Base-by-base conservation (phyloP, 345 rosid species). In the Durio zibethinus region DNA sequence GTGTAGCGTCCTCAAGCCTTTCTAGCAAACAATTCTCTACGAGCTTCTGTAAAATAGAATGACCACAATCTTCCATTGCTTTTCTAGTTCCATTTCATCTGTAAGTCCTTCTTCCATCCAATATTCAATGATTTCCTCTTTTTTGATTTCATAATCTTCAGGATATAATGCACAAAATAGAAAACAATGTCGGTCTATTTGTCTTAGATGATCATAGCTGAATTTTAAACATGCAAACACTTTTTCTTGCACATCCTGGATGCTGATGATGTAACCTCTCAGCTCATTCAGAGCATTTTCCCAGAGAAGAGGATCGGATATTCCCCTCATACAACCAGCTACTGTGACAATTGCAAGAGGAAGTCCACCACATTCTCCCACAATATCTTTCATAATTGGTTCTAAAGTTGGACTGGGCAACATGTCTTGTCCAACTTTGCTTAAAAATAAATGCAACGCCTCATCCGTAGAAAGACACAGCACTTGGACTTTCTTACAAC, bases 151-250 rank as follows among this genome's bases (percentile, higher is more conserved):
- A 2, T 1, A 29, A n/a, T 70, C 81, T 25, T 70, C 78, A 7
- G 82, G 80, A 75, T 33, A 81, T 18, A 86, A 35, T 9, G 85
- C 77, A 11, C 72, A 82, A 21, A 27, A 66, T 0, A 84, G 21
- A 57, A 86, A 79, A 50, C 85, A 80, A 0, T 23, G 25, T 29
- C 54, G 77, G 1, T 74, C 11, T 7, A 62, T 40, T 31, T 68
- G 50, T 3, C 47, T 7, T 52, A 82, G 74, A 15, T 38, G 73
- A 7, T 43, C 53, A 75, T 63, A 86, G 31, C 82, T 78, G 2
- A 72, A 77, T 10, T 33, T 40, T 2, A 77, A 5, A 31, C 10
- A 4, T 3, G 1, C 18, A 18, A 74, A 38, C 10, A 16, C 60
- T 21, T 52, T 33, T 20, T 52, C 47, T 47, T 43, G 21, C 23